Evolutionary conservation across 73 alveolate genomes (phyloP).

Genomic region (Loxodes magnus): DNA sequence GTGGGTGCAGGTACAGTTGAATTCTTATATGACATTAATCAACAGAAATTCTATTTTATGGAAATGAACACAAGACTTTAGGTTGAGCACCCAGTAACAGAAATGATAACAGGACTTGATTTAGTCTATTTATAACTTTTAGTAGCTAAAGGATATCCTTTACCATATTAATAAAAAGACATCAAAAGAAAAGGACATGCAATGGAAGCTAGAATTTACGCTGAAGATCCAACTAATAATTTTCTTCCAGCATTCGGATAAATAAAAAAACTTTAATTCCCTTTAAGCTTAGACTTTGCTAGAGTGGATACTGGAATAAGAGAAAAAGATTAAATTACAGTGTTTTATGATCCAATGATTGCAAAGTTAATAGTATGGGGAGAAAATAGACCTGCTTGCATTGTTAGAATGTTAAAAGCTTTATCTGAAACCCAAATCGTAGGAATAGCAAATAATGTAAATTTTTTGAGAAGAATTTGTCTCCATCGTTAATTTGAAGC

Average conservation of each 20-base stretch:
- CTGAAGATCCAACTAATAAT: constrained; percentile 70
- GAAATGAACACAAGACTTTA: constrained; percentile 82
- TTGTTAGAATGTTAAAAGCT: constrained; percentile 39
- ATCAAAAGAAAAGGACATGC: constrained; percentile 69
- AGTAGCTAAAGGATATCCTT: constrained; percentile 61
- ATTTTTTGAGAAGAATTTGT: constrained; percentile 50
- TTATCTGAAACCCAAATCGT: constrained; percentile 52
- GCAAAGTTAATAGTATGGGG: constrained; percentile 79
- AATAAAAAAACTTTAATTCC: constrained; percentile 46
- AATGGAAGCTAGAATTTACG: constrained; percentile 76
- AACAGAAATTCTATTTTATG: constrained; percentile 66
- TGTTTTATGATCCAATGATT: constrained; percentile 80
- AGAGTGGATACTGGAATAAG: constrained; percentile 81
- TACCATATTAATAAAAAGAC: constrained; percentile 48
- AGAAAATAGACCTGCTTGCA: constrained; percentile 52
- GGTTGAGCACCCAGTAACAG: constrained; percentile 87
- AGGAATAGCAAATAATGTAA: constrained; percentile 69
- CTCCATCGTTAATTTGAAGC: constrained; percentile 39
- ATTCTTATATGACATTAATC: constrained; percentile 62
- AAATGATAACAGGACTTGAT: constrained; percentile 26
- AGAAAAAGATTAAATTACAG: constrained; percentile 69
- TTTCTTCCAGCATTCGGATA: constrained; percentile 77
- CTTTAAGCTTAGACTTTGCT: constrained; percentile 35
- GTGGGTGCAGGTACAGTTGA: constrained; percentile 88
- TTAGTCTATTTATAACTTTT: constrained; percentile 65